Evolutionary conservation across 352 stramenopile genomes (phyloP).

Genomic region (Phytophthora citricola): DNA sequence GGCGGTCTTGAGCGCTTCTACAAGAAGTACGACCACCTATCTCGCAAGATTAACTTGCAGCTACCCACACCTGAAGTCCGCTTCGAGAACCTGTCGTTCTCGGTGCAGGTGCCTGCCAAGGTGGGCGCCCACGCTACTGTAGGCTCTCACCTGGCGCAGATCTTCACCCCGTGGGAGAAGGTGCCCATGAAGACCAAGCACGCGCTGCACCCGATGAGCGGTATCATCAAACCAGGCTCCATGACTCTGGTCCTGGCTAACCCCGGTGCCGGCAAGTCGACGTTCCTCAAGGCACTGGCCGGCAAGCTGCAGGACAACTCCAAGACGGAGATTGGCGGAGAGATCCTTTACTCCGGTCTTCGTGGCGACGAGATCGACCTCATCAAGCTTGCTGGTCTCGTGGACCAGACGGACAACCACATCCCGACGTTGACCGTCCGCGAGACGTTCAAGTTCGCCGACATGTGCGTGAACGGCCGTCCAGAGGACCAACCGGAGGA

Average conservation of each 20-base stretch:
- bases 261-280: slow-evolving; percentile 78
- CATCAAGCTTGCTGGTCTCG: slow-evolving; percentile 68
- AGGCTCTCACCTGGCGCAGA: slow-evolving; percentile 51
- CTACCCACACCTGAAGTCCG: slow-evolving; percentile 57
- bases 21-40: slow-evolving; percentile 84
- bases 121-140: slow-evolving; percentile 59
- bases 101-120: slow-evolving; percentile 56
- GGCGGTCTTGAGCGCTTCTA: slow-evolving; percentile 81
- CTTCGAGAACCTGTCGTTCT: slow-evolving; percentile 81
- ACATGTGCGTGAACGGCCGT: slow-evolving; percentile 46
- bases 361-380: slow-evolving; percentile 62
- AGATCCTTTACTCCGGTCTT: slow-evolving; percentile 71
- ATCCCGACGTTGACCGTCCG: slow-evolving; percentile 35
- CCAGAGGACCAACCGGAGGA: slow-evolving; percentile 73
- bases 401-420: slow-evolving; percentile 51
- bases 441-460: slow-evolving; percentile 41
- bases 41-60: slow-evolving; percentile 64
- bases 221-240: slow-evolving; percentile 82
- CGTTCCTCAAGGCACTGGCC: slow-evolving; percentile 76
- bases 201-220: slow-evolving; percentile 75
- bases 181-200: slow-evolving; percentile 49
- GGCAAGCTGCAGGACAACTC: slow-evolving; percentile 61
- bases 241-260: slow-evolving; percentile 76
- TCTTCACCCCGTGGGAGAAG: slow-evolving; percentile 65
- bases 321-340: slow-evolving; percentile 57